These are phyloP conservation scores for Trichophyton rubrum DNA, from an alignment of 2,329 filamentous ascomycete genomes.

Conservation along the genomic window DNA sequence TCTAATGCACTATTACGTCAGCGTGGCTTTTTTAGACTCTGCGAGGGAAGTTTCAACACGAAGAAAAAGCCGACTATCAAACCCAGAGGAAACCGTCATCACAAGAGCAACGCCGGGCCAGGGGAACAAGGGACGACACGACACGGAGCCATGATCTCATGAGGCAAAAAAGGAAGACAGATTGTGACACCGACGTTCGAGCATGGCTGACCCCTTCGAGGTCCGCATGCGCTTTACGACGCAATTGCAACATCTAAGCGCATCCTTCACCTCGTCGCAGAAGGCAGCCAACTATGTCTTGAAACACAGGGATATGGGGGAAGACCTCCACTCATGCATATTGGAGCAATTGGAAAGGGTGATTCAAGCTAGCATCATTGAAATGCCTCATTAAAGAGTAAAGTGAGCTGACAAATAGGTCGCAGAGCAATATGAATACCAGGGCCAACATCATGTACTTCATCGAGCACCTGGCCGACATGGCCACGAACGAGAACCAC, in stretches of 20 bases:
- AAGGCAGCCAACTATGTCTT: slow-evolving; percentile 93
- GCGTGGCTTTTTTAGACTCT: neutral
- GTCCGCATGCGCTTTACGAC: slow-evolving; percentile 94
- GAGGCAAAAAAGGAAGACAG: neutral
- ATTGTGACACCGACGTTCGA: slow-evolving; percentile 25
- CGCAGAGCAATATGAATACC: slow-evolving; percentile 84
- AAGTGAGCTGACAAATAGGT: neutral
- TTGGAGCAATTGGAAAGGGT: slow-evolving; percentile 85
- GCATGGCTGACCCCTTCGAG: slow-evolving; percentile 83
- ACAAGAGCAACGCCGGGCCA: neutral
- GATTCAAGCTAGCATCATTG: slow-evolving; percentile 6
- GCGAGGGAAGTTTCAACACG: neutral
- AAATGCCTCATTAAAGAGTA: neutral
- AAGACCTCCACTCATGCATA: slow-evolving; percentile 95
- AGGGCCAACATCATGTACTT: slow-evolving; percentile 99
- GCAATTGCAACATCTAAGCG: slow-evolving; percentile 81
- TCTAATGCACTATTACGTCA: neutral
- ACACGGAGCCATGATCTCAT: neutral
- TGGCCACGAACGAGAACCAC: slow-evolving; percentile 63
- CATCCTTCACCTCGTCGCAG: slow-evolving; percentile 73
- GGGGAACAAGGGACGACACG: neutral
- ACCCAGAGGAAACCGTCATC: neutral
- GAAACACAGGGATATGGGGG: slow-evolving; percentile 86
- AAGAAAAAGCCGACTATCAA: neutral
- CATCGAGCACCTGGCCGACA: slow-evolving; percentile 85